A percentile compares a stretch with the other conserved stretches of the same genome.
Evolutionary conservation across 768 basidiomycete genomes (phyloP).

Genomic region (Lyophyllum shimeji): DNA sequence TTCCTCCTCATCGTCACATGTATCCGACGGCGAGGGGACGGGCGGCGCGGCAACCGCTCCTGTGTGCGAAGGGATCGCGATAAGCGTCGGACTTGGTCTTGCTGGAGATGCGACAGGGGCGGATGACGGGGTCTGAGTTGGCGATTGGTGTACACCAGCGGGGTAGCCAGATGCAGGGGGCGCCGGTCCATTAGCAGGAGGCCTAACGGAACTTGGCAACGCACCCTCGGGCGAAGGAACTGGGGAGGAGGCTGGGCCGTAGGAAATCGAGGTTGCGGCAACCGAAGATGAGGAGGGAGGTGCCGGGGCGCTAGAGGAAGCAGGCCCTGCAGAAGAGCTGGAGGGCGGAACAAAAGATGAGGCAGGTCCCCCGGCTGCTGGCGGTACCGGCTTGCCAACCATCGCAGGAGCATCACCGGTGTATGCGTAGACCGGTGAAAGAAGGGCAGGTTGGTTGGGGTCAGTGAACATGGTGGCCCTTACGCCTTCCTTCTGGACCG

Average conservation of each 20-base stretch:
- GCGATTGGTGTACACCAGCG: not conserved
- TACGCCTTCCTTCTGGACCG: conserved; percentile 38
- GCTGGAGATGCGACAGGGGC: not conserved
- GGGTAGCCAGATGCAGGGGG: not conserved
- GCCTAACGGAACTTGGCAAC: not conserved
- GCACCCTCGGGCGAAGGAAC: not conserved
- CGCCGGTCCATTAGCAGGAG: not conserved
- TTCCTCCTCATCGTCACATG: not conserved
- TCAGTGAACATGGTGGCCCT: conserved; percentile 33
- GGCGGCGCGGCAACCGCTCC: not conserved
- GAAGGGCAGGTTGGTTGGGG: conserved; percentile 34
- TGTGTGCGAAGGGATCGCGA: not conserved
- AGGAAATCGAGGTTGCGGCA: not conserved
- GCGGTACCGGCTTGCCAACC: conserved; percentile 29
- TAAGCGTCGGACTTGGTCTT: not conserved
- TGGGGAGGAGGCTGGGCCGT: not conserved
- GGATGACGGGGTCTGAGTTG: not conserved
- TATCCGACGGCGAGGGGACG: not conserved
- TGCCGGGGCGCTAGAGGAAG: not conserved
- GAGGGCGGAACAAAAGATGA: conserved; percentile 6
- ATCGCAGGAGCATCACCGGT: conserved; percentile 39
- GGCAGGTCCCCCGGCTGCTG: conserved; percentile 14
- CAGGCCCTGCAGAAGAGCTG: not conserved
- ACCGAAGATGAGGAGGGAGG: not conserved
- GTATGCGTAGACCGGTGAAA: conserved; percentile 48